Percentiles rank a stretch among this genome's conserved stretches.
Evolutionary conservation across 768 basidiomycete species (phyloP).

Genomic region (Boletus patriciae): DNA sequence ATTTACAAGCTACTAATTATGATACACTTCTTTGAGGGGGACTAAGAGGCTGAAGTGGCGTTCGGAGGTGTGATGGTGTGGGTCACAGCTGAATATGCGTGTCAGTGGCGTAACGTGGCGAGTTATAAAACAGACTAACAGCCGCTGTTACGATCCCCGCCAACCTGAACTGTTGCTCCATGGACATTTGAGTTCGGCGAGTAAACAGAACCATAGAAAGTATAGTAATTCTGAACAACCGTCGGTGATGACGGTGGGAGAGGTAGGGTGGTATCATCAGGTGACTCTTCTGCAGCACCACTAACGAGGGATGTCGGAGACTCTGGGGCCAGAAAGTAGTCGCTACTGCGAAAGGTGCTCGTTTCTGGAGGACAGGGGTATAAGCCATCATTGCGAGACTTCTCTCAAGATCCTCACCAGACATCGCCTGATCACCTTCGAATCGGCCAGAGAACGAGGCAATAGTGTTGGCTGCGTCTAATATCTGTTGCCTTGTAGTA

Average conservation of each 20-base stretch:
- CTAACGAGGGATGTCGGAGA: neutral
- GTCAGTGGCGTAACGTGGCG: neutral
- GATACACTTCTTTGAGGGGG: neutral
- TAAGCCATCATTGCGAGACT: neutral
- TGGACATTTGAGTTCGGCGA: neutral
- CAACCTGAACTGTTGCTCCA: slow-evolving; percentile 1
- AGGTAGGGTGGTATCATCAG: neutral
- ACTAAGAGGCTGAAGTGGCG: neutral
- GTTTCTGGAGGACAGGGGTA: neutral
- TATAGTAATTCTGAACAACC: neutral
- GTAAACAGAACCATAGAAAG: neutral
- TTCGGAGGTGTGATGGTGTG: neutral
- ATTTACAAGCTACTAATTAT: neutral
- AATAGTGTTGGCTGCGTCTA: slow-evolving; percentile 1
- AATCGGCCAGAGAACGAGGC: neutral
- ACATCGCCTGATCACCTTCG: neutral
- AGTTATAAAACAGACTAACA: neutral
- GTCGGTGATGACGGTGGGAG: neutral
- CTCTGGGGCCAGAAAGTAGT: neutral
- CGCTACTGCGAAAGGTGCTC: neutral
- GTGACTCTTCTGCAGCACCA: neutral
- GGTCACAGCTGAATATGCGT: neutral
- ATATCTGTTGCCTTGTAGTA: neutral
- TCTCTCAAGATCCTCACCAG: slow-evolving; percentile 1
- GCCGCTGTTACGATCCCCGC: slow-evolving; percentile 5